A percentile compares a stretch with the other conserved stretches of the same genome.
These are phyloP conservation scores for Terfezia boudieri DNA, from an alignment of 495 filamentous ascomycete species.

Conservation along the genomic window DNA sequence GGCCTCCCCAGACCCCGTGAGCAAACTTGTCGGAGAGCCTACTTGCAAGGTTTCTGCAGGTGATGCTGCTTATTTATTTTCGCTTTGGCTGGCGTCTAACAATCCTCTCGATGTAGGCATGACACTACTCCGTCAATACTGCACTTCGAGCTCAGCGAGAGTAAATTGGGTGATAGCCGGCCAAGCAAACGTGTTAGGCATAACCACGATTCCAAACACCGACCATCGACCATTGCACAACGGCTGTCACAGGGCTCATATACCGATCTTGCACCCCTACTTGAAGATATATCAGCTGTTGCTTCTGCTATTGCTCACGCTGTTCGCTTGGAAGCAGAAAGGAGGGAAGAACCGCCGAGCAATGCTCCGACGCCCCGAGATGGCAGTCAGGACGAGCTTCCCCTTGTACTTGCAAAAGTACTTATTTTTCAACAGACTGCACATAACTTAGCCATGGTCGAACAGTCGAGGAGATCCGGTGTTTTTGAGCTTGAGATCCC, in stretches of 20 bases:
- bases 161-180: background rate
- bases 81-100: too few species aligned
- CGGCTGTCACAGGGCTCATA: conserved; percentile 7
- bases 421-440: conserved; percentile 13
- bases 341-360: background rate
- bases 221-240: conserved; percentile 10
- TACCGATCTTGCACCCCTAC: conserved; percentile 6
- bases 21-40: too few species aligned
- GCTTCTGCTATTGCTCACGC: conserved; percentile 6
- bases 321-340: background rate
- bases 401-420: conserved; percentile 6
- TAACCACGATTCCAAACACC: conserved; percentile 5
- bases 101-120: conserved; percentile 1
- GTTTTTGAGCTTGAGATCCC: conserved; percentile 12
- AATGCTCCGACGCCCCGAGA: conserved; percentile 1
- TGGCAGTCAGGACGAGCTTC: conserved; percentile 1
- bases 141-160: background rate
- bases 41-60: too few species aligned
- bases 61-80: too few species aligned
- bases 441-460: conserved; percentile 8
- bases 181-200: background rate
- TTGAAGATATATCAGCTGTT: conserved; percentile 10
- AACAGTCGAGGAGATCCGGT: conserved; percentile 9
- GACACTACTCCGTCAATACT: conserved; percentile 14
- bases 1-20: background rate